Percentiles rank a stretch among this genome's conserved stretches.
Conservation (phyloP, 768 basidiomycete species). For the Exidia glandulosa region DNA sequence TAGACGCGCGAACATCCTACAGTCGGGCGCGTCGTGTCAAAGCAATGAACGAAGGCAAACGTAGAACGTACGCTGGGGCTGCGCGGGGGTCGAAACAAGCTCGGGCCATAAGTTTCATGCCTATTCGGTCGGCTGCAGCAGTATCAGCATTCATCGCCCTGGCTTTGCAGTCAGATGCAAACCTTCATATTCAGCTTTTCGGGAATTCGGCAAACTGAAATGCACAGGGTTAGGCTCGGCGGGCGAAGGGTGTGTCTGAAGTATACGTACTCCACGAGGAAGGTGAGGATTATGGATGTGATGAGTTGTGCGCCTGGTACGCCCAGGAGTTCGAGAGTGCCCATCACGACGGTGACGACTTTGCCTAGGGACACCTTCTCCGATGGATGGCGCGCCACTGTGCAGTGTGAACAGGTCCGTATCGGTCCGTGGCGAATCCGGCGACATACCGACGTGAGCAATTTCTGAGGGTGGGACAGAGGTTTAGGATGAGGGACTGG, state of each 20-base stretch:
- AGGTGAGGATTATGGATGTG: constrained; percentile 36
- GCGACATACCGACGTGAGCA: constrained; percentile 55
- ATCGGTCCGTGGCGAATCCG: too few species aligned
- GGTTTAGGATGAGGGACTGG: neutral
- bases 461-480: constrained; percentile 41
- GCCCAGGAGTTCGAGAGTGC: constrained; percentile 34
- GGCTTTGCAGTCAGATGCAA: neutral
- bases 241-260: neutral
- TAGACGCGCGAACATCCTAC: constrained; percentile 63
- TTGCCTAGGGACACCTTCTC: constrained; percentile 33
- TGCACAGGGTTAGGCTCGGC: constrained; percentile 1
- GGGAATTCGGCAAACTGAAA: constrained; percentile 64
- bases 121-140: constrained; percentile 69
- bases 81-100: constrained; percentile 86
- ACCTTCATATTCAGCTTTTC: constrained; percentile 78
- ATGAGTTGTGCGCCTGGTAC: constrained; percentile 43
- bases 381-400: too few species aligned
- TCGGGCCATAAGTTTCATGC: constrained; percentile 63
- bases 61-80: constrained; percentile 48
- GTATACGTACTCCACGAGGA: constrained; percentile 24
- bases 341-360: constrained; percentile 29
- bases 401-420: too few species aligned
- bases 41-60: neutral
- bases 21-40: too few species aligned
- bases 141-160: neutral